Base-by-base conservation (phyloP, 805 yeast genomes). In the Torulaspora quercuum region DNA sequence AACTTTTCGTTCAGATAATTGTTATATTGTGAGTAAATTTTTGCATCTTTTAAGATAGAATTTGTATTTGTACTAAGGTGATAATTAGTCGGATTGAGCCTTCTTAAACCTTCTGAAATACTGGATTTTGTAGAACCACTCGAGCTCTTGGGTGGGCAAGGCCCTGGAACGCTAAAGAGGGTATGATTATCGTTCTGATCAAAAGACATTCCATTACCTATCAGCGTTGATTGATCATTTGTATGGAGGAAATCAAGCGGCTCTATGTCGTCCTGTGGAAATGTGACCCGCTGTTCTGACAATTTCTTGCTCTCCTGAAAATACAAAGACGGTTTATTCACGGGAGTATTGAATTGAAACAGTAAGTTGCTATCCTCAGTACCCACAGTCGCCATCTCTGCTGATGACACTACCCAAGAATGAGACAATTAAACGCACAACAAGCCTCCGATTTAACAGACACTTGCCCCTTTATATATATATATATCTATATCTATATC, bases 291-390 rank as follows among this genome's bases (percentile, higher is more conserved):
- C n/a, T n/a, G n/a, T n/a, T n/a, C n/a, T n/a, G n/a, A n/a, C n/a
- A n/a, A n/a, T n/a, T n/a, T n/a, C n/a, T n/a, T n/a, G n/a, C n/a
- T n/a, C n/a, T n/a, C 23, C 10, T 21, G 11, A 12, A 14, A 19
- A 23, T 18, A 18, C 33, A 29, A 22, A 30, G 27, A 12, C 17
- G 33, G 25, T 16, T 26, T 29, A 30, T 35, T 34, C 25, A 47
- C 30, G 8, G 51, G 46, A 20, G 51, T 25, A 30, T 41, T 44
- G 35, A 47, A 42, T 25, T 47, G 49, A 24, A 45, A 45, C 16
- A 45, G 29, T 19, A 45, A 30, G 17, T 32, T 33, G 19, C 41
- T 37, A 25, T 37, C 41, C 24, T 37, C 37, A 7, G 41, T 37
- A n/a, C 41, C 37, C 15, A 33, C 41, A 15, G 41, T 37, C 10